Evolutionary conservation across 257 asterid genomes (phyloP).

Genomic region (Solanum tarijense): DNA sequence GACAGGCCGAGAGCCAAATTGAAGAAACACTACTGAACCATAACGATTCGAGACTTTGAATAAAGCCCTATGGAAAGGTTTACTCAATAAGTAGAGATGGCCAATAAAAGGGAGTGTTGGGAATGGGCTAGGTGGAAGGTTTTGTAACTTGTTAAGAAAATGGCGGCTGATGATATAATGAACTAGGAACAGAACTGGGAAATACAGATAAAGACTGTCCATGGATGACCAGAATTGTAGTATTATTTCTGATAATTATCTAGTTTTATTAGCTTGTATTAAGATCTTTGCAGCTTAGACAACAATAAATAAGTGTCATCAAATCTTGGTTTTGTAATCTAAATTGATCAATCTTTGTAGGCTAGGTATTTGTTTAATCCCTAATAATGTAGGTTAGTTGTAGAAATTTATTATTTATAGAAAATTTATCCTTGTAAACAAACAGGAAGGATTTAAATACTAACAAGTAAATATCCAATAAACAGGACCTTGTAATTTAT

Average conservation of each 20-base stretch:
- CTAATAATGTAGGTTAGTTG: background rate
- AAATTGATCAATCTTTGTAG: background rate
- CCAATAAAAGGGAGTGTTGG: constrained; percentile 43
- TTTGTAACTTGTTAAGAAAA: constrained; percentile 10
- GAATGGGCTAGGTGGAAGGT: constrained; percentile 40
- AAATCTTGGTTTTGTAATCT: background rate
- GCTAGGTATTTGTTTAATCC: background rate
- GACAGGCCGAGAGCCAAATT: constrained; percentile 39
- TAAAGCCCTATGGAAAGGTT: constrained; percentile 40
- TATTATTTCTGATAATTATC: background rate
- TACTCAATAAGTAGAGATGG: constrained; percentile 40
- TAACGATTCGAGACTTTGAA: constrained; percentile 23
- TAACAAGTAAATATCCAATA: background rate
- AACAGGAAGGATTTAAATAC: background rate
- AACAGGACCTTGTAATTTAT: background rate
- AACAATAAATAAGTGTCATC: background rate
- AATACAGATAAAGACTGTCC: background rate
- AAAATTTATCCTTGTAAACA: background rate
- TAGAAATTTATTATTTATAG: background rate
- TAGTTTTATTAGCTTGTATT: background rate
- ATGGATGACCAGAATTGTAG: constrained; percentile 5
- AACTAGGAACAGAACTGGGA: constrained; percentile 2
- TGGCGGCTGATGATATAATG: constrained; percentile 12
- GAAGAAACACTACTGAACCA: constrained; percentile 36
- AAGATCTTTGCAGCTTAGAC: background rate